Base-by-base conservation (phyloP, 2,329 filamentous ascomycete genomes). In the Macrophomina phaseolina region DNA sequence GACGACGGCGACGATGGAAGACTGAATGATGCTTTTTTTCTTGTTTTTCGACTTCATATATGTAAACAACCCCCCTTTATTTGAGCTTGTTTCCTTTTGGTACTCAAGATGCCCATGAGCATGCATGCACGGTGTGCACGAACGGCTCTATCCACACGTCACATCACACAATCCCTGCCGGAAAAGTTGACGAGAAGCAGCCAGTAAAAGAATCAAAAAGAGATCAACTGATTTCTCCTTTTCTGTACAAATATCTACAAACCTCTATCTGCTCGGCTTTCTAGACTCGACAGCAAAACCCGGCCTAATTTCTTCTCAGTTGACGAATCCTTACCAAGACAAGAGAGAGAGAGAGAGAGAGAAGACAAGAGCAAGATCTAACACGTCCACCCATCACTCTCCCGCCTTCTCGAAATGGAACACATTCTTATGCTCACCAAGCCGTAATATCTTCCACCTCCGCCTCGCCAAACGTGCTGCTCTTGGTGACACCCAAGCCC, bases 391-490 rank as follows among this genome's bases (percentile, higher is more conserved):
- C 12, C 23, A 45, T 45, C 16, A 14, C 11, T 14, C 4, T n/a
- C 42, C 16, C 42, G 8, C 42, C 38, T 7, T 38, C 11, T 38
- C 32, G 32, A 55, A 11, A 55, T 45, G 9, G 45, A 16, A 12
- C 40, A 45, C 48, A 42, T 16, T 14, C 38, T 23, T 7, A 36
- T n/a, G 42, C 30, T 71, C 86, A 97, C 94, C 94, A 97, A 28
- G 93, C 93, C 40, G 93, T 97, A 72, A 97, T 97, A 76, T 98
- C 95, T 68, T 94, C 94, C 23, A 97, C 93, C 80, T 98, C 95
- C 1, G 93, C 94, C 81, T 98, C 94, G 16, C 94, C 94, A 82
- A 97, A 97, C 0, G 92, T 95, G 79, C 93, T 97, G 66, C 87
- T 93, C 83, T 97, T 97, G 18, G 87, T 92, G 69, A 94, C 79